Evolutionary conservation across 2,329 filamentous ascomycete species (phyloP), one percentile per base, ranked within the genome.

Genomic region (Leptographium lundbergii): DNA sequence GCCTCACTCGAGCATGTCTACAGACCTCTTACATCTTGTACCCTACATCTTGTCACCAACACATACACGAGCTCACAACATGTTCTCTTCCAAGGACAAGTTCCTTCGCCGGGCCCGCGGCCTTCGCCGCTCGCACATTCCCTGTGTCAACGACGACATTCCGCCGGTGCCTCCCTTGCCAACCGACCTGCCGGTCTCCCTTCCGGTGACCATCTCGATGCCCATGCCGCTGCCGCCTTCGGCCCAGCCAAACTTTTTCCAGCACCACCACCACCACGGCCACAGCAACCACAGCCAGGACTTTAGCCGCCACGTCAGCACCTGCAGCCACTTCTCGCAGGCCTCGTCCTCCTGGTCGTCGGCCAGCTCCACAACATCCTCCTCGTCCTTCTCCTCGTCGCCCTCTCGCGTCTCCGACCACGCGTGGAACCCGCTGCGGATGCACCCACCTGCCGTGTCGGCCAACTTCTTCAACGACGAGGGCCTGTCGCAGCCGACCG

Each of bases 341-440:
- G 63, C 59, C n/a, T 67, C 66, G 19, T 64, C 62, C 42, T 65
- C 54, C 34, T 56, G 47, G 54, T 59, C 54, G 22, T 48, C 47
- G 19, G 34, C 47, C 48, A 62, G 62, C 32, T 57, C 56, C 7
- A 36, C 60, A 14, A 54, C 56, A 14, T 59, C 59, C 7, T 32
- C 56, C 14, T 57, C 57, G 2, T 64, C 60, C 1, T 56, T 57
- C 5, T 36, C 42, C 2, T 25, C 47, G 45, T 45, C 53, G 36
- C 22, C 19, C 29, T 24, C 39, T 9, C 54, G 24, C 54, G 54
- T 59, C 60, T 42, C 10, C 39, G 42, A 45, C 42, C 42, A 45
- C 42, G 42, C 4, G 42, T 45, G 42, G 42, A 56, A 71, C 57
- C 67, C 70, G 11, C 65, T 72, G 39, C 66, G 69, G n/a, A 64